Conservation (phyloP, 2,329 filamentous ascomycete species). For the Phymatotrichopsis omnivora region DNA sequence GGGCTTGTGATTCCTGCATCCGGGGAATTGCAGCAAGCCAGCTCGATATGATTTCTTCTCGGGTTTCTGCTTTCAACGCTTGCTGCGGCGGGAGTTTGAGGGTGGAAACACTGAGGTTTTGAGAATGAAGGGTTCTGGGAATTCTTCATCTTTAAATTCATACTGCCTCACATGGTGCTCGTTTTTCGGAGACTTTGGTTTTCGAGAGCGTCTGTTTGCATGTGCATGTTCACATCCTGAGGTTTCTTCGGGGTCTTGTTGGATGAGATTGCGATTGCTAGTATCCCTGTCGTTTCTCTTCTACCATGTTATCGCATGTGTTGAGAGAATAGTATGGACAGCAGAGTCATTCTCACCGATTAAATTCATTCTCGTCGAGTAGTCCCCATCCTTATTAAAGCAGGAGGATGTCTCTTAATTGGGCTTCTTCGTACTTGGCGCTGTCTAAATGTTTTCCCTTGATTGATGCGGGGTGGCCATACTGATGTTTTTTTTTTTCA, state of each 20-base stretch:
- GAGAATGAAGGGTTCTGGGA: slow-evolving; percentile 18
- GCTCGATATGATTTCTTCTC: slow-evolving; percentile 19
- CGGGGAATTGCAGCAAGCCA: slow-evolving; percentile 13
- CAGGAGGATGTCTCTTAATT: slow-evolving; percentile 84
- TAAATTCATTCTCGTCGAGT: slow-evolving; percentile 71
- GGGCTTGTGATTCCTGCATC: slow-evolving; percentile 14
- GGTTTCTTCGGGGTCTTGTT: slow-evolving; percentile 59
- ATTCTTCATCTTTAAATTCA: slow-evolving; percentile 27
- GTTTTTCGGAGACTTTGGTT: background rate
- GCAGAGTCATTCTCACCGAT: slow-evolving; percentile 54
- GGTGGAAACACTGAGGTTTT: slow-evolving; percentile 18
- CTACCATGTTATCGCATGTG: slow-evolving; percentile 29
- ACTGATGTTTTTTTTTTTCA: slow-evolving; percentile 21
- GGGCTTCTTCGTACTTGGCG: slow-evolving; percentile 59
- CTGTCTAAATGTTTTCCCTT: slow-evolving; percentile 44
- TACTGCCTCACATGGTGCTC: slow-evolving; percentile 17
- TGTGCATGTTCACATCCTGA: slow-evolving; percentile 45
- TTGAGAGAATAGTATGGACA: slow-evolving; percentile 24
- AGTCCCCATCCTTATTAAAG: slow-evolving; percentile 62
- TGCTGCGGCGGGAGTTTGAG: background rate
- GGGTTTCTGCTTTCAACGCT: slow-evolving; percentile 3
- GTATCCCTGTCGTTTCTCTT: slow-evolving; percentile 10
- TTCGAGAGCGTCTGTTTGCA: slow-evolving; percentile 22
- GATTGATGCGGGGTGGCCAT: slow-evolving; percentile 52
- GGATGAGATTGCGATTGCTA: slow-evolving; percentile 50